Percentiles rank a stretch among this genome's conserved stretches.
These are phyloP conservation scores for Pyrus betulifolia DNA, from an alignment of 306 rosid species.

Conservation along the genomic window DNA sequence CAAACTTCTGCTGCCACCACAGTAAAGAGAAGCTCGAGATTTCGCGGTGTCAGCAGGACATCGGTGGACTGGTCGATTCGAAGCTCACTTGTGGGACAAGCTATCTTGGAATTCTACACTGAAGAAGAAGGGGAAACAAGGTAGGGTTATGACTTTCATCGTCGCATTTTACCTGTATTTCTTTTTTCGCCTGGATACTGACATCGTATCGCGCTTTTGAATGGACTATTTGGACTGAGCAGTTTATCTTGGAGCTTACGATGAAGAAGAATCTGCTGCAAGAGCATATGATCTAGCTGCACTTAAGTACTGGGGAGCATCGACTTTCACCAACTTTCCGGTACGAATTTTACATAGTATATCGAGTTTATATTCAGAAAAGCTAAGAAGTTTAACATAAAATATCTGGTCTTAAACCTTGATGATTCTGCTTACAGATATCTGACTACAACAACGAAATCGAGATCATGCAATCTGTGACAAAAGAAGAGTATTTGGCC, in stretches of 20 bases:
- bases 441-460: slow-evolving; percentile 63
- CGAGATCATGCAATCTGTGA: slow-evolving; percentile 60
- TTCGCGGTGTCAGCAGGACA: slow-evolving; percentile 87
- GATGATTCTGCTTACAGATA: slow-evolving; percentile 29
- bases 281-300: slow-evolving; percentile 96
- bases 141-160: neutral
- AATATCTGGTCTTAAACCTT: neutral
- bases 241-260: slow-evolving; percentile 77
- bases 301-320: slow-evolving; percentile 77
- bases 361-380: neutral
- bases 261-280: slow-evolving; percentile 90
- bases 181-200: neutral
- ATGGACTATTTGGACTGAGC: neutral
- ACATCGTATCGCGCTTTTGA: neutral
- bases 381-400: neutral
- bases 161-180: neutral
- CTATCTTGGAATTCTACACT: slow-evolving; percentile 86
- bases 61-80: slow-evolving; percentile 88
- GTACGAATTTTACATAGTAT: slow-evolving; percentile 15
- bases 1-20: slow-evolving; percentile 39
- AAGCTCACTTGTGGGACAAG: slow-evolving; percentile 95
- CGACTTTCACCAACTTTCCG: slow-evolving; percentile 80
- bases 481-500: slow-evolving; percentile 87
- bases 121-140: slow-evolving; percentile 92
- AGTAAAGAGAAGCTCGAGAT: slow-evolving; percentile 71